Conservation (phyloP, 2,329 filamentous ascomycete species). For the Fonsecaea multimorphosa region DNA sequence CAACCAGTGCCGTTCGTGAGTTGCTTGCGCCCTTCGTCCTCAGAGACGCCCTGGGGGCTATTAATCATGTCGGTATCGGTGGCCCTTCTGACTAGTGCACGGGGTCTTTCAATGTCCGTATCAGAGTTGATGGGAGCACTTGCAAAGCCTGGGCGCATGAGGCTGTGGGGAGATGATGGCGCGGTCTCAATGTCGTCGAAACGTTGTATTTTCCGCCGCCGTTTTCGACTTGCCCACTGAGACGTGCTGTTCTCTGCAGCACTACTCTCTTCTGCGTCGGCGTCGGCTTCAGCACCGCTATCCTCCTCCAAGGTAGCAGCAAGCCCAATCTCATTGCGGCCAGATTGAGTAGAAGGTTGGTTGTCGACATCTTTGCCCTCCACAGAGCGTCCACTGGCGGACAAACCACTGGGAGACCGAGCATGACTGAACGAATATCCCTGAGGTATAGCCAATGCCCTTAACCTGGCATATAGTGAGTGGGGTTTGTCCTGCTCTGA, state of each 20-base stretch:
- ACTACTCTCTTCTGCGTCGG: conserved; percentile 78
- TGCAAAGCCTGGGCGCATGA: conserved; percentile 41
- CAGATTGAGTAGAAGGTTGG: conserved; percentile 53
- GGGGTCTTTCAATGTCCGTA: conserved; percentile 49
- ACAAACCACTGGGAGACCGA: conserved; percentile 56
- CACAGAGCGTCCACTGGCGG: conserved; percentile 46
- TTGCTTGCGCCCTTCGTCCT: conserved; percentile 74
- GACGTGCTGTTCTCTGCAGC: conserved; percentile 72
- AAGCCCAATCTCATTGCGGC: conserved; percentile 57
- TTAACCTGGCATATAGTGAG: conserved; percentile 79
- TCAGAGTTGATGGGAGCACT: conserved; percentile 51
- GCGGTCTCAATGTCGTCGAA: conserved; percentile 65
- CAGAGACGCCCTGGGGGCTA: conserved; percentile 70
- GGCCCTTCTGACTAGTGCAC: conserved; percentile 65
- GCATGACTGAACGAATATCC: conserved; percentile 53
- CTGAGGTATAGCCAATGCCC: conserved; percentile 69
- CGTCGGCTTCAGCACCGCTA: conserved; percentile 64
- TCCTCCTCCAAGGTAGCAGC: conserved; percentile 63
- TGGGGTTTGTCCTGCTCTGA: conserved; percentile 66
- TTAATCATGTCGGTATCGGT: conserved; percentile 68
- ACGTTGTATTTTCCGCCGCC: conserved; percentile 67
- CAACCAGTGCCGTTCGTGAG: conserved; percentile 61
- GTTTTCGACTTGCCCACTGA: conserved; percentile 61
- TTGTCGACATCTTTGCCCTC: conserved; percentile 49
- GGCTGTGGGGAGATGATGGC: conserved; percentile 68